Base-by-base conservation (phyloP, 1,284 basidiomycete species). In the Laetiporus sulphureus region DNA sequence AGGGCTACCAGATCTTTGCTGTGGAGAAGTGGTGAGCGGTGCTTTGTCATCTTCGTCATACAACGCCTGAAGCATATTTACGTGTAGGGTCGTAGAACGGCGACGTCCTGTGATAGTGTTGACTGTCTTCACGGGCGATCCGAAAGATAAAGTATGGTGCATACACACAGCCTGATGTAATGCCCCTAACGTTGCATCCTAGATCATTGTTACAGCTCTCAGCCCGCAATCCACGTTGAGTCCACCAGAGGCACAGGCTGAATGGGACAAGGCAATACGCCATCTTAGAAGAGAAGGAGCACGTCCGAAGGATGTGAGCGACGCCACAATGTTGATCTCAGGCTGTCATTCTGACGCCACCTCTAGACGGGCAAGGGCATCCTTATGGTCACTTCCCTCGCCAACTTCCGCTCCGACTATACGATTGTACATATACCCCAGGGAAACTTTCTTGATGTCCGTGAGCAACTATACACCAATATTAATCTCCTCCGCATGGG, bases 381-480 rank as follows among this genome's bases (percentile, higher is more conserved):
- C 12, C 68, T 90, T 49, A 79, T 89, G 75, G 75, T 79, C 41
- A 90, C 86, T n/a, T 88, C 84, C 5, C 73, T 90, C 15, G 83
- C 83, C 32, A 80, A 85, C 62, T 90, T 90, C 58, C 83, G 83
- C 40, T 88, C 84, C 3, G 86, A 90, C 65, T 85, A 79, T 56
- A 85, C 83, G 41, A 85, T 89, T 45, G 81, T 90, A 16, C 77
- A 73, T 44, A 77, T 90, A 41, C 84, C 84, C 0, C 63, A 69
- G 37, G 87, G 87, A 21, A 70, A 81, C 56, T 83, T 80, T 58
- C 65, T 76, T 16, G 68, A 71, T 22, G 67, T 71, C 24, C 71
- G 72, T 45, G 75, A 83, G 47, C 77, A 77, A 45, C 71, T 90
- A 21, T 86, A 83, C 59, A 71, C 79, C 35, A 90, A 90, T 54